Evolutionary conservation across 2,329 filamentous ascomycete species (phyloP).

Genomic region (Delphinella strobiligena): DNA sequence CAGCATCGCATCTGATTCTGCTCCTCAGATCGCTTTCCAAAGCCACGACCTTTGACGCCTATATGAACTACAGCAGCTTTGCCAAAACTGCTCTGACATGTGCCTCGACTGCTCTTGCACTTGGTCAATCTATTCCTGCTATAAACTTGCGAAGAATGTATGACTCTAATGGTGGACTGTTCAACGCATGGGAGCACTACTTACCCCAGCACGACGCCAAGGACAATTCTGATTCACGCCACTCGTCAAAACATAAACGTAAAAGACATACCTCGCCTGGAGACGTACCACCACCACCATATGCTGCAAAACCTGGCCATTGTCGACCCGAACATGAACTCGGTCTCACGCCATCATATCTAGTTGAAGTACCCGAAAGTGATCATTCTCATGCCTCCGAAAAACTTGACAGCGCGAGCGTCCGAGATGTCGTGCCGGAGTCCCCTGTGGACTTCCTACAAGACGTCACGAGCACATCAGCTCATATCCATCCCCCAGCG

Average conservation of each 20-base stretch:
- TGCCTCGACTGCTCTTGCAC: not conserved
- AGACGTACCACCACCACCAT: slow-evolving; percentile 2
- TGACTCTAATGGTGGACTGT: slow-evolving; percentile 3
- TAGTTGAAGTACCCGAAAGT: slow-evolving; percentile 5
- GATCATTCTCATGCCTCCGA: not conserved
- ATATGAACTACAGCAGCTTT: slow-evolving; percentile 5
- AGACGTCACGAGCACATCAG: not conserved
- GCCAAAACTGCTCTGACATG: not conserved
- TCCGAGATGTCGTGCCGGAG: not conserved
- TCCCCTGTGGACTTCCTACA: not conserved
- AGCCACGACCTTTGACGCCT: not conserved
- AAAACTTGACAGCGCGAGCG: not conserved
- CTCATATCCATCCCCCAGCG: not conserved
- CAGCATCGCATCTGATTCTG: slow-evolving; percentile 3
- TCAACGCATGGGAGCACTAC: slow-evolving; percentile 2
- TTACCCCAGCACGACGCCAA: slow-evolving; percentile 1
- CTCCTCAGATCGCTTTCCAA: not conserved
- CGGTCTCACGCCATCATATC: not conserved
- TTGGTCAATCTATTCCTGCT: not conserved
- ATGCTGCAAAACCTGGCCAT: not conserved
- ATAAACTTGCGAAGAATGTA: slow-evolving; percentile 1
- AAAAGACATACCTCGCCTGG: not conserved
- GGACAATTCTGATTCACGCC: not conserved
- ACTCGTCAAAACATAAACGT: slow-evolving; percentile 2
- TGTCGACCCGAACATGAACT: not conserved